Evolutionary conservation across 2,329 filamentous ascomycete species (phyloP), one percentile per base, ranked within the genome.

Genomic region (Neonectria magnoliae): DNA sequence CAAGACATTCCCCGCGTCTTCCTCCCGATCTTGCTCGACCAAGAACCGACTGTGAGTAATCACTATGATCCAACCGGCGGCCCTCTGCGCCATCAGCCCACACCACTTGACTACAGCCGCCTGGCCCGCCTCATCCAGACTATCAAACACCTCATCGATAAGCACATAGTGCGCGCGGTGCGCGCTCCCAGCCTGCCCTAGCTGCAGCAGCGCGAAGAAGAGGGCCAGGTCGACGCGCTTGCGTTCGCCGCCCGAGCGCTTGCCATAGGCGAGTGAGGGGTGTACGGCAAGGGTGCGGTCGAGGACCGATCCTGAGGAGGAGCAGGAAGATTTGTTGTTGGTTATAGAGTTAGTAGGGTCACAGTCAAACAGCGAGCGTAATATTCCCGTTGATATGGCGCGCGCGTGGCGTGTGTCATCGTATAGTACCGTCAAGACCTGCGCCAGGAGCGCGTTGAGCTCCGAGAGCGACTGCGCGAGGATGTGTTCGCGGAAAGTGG

Each of bases 111-210:
- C 53, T 20, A 67, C 57, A 52, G 70, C 69, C 1, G 53, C 69
- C 27, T 71, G 68, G 0, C 69, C 70, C 0, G 60, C 61, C 11
- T 65, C 51, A 1, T 73, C 69, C 10, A 73, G 41, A 5, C 52
- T 70, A 2, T 73, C 70, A 61, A 73, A 71, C 1, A 66, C 67
- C 38, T 73, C 71, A 11, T 73, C 69, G 1, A 73, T 25, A 0
- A 73, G 62, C 0, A 71, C 2, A n/a, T 73, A 73, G 8, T 71
- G 60, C 2, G 70, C 66, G 3, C 66, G 62, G 9, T 73, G 67
- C 0, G 67, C 29, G 18, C 70, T 73, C 18, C 62, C 57, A 7
- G 66, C 64, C 6, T 59, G 45, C 0, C 38, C 44, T 5, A 71
- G 53, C 9, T 71, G 68, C 13, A 71, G 10, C 8, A 73, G n/a